phyloP scores from a whole-genome alignment of 768 basidiomycete species.

The Auricularia auricula-judae region DNA sequence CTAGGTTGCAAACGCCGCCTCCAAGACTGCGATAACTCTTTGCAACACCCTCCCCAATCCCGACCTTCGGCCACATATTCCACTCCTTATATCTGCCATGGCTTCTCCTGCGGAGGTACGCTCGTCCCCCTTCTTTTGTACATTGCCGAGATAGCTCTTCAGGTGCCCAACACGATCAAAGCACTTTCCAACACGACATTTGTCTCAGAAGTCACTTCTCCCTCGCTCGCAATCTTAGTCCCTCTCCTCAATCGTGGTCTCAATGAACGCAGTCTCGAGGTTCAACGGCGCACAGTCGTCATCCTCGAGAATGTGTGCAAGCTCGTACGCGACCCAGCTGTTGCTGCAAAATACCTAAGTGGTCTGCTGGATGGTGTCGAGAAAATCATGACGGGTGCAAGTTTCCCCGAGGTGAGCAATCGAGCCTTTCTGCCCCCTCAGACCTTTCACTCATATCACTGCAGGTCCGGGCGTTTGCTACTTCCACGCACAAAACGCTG shows the following conservation, averaged over 20 bases:
- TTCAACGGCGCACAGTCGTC: constrained; percentile 87
- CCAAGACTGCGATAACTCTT: constrained; percentile 81
- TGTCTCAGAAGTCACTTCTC: constrained; percentile 92
- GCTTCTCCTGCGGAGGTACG: constrained; percentile 45
- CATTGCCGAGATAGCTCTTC: constrained; percentile 7
- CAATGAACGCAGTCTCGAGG: constrained; percentile 93
- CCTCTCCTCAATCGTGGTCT: constrained; percentile 84
- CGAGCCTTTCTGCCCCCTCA: neutral
- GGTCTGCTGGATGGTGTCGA: constrained; percentile 83
- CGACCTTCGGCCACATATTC: constrained; percentile 83
- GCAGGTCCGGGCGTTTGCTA: constrained; percentile 85
- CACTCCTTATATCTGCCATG: constrained; percentile 90
- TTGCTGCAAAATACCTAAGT: constrained; percentile 83
- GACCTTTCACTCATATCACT: constrained; percentile 1
- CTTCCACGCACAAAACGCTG: constrained; percentile 70
- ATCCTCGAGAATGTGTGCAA: constrained; percentile 96
- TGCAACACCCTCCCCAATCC: constrained; percentile 89
- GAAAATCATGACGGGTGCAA: constrained; percentile 80
- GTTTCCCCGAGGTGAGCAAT: constrained; percentile 78
- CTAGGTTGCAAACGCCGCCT: constrained; percentile 75
- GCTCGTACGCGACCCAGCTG: constrained; percentile 81
- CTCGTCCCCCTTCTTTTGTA: no score
- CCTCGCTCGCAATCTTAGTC: constrained; percentile 92
- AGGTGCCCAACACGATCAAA: constrained; percentile 90
- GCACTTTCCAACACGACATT: constrained; percentile 90